Base-by-base conservation (phyloP, 805 yeast species). In the Ogataea trehalophila region DNA sequence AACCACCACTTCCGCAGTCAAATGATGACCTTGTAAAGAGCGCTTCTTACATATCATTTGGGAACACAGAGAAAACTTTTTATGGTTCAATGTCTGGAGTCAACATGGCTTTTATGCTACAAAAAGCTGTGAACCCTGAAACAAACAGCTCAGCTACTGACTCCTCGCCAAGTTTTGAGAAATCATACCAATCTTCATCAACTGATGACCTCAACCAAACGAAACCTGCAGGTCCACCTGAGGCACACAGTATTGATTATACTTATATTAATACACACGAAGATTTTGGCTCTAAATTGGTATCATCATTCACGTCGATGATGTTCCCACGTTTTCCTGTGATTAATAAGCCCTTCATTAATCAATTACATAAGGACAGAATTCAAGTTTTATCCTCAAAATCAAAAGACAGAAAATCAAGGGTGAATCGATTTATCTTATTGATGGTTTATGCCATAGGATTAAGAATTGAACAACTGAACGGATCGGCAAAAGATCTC, bases 391-490 rank as follows among this genome's bases (percentile, higher is more conserved):
- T 59, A 1, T 13, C 31, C n/a, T 20, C 33, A 3, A 16, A 17
- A 11, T 16, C 45, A 2, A 17, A 33, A 2, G 23, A 45, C 6
- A 48, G 61, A 31, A 15, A 33, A 11, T 52, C 52, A 17, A 42
- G 43, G 18, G 18, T 54, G n/a, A 36, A 50, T 7, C 39, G 48
- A 35, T 53, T 49, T 22, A 37, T 42, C 14, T 36, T 57, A 29
- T 44, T 56, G 34, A 40, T 56, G 47, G 33, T 55, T 16, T 57
- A 59, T 37, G 59, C 61, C 0, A 53, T 52, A 15, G 61, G 59
- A 4, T 36, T 53, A 6, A 48, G 54, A 20, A 44, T 52, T 14
- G 41, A 38, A 14, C 50, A 45, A 26, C 44, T 58, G 18, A 51
- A 49, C 13, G 44, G 44, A 2, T n/a, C 17, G 14, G 13, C 16